Evolutionary conservation across 139 green algal genomes (phyloP).

Genomic region (Medakamo hakoo): DNA sequence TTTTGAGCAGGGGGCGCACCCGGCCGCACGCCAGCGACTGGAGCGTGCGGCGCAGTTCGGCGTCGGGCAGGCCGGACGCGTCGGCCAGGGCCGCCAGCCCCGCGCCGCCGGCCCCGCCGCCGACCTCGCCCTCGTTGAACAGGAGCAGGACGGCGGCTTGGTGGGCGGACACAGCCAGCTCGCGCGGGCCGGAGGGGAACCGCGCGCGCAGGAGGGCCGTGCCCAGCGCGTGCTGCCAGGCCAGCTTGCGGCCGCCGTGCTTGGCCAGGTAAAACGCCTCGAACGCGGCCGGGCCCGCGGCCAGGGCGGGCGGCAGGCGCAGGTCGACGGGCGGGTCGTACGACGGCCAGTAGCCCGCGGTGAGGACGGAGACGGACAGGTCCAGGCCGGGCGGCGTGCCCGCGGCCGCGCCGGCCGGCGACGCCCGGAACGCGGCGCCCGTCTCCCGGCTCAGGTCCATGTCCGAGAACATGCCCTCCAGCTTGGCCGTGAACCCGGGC

Average conservation of each 20-base stretch:
- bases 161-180: conserved; percentile 65
- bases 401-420: conserved; percentile 4
- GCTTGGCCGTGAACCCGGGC: conserved; percentile 89
- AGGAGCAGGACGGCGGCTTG: conserved; percentile 85
- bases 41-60: conserved; percentile 79
- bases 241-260: conserved; percentile 75
- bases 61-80: conserved; percentile 44
- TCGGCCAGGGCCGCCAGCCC: neutral
- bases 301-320: conserved; percentile 2
- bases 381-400: conserved; percentile 44
- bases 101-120: neutral
- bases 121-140: conserved; percentile 64
- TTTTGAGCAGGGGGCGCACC: conserved; percentile 73
- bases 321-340: conserved; percentile 49
- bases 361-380: conserved; percentile 82
- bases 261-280: conserved; percentile 85
- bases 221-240: conserved; percentile 78
- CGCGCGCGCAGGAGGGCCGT: conserved; percentile 62
- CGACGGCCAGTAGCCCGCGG: conserved; percentile 84
- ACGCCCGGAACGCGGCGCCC: conserved; percentile 45
- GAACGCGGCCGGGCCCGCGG: conserved; percentile 30
- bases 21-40: conserved; percentile 81
- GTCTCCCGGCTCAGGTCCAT: conserved; percentile 64
- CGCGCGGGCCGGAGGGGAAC: conserved; percentile 75
- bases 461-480: conserved; percentile 98